Evolutionary conservation across 2,329 filamentous ascomycete genomes (phyloP).

Genomic region (Verticillium tricorpus): DNA sequence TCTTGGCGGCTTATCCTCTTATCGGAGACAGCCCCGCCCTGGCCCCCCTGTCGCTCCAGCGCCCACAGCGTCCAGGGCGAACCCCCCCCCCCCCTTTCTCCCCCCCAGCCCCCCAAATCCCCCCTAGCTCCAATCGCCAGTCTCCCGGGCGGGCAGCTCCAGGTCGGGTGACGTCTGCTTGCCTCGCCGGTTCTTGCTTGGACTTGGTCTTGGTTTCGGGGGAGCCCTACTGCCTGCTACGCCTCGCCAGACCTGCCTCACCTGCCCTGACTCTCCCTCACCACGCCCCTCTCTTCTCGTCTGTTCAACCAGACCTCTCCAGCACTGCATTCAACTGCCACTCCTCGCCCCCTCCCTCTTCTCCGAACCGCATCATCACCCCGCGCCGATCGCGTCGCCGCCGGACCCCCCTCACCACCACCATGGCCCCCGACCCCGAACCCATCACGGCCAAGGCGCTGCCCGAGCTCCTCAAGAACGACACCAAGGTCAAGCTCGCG

Average conservation of each 20-base stretch:
- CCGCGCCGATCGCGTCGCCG: neutral
- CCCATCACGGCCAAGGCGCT: constrained; percentile 59
- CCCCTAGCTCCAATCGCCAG: neutral
- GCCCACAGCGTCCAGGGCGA: neutral
- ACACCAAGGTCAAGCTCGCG: constrained; percentile 80
- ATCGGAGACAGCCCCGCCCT: neutral
- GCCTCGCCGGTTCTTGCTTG: neutral
- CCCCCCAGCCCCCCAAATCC: neutral
- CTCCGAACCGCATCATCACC: neutral
- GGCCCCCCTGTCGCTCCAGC: neutral
- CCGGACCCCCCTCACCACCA: neutral
- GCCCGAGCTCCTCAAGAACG: constrained; percentile 61
- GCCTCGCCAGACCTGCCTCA: neutral
- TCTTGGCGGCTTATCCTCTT: neutral
- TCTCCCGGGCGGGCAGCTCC: neutral
- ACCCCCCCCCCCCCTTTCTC: neutral
- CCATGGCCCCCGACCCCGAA: neutral
- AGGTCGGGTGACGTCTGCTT: neutral
- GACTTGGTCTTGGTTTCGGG: neutral
- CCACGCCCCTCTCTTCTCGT: neutral
- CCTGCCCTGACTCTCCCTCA: neutral
- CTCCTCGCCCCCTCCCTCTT: neutral
- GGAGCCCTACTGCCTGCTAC: no score
- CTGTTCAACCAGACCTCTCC: neutral
- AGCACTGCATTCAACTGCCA: neutral